Base-by-base conservation (phyloP, 2,329 filamentous ascomycete genomes). In the Diaporthe vaccinii region DNA sequence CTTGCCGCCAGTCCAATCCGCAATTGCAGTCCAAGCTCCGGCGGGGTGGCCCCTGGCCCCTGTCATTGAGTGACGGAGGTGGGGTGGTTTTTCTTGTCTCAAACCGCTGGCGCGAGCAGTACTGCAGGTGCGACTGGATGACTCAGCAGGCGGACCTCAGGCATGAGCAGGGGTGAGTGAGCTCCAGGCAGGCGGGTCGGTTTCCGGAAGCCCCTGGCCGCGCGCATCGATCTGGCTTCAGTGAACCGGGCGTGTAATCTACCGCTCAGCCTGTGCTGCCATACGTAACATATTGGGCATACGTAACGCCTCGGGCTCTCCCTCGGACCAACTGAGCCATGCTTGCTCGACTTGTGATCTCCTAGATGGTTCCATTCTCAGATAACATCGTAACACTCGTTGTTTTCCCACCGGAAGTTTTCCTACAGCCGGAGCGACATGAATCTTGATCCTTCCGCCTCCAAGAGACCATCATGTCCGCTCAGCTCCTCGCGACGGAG, bases 401-500 rank as follows among this genome's bases (percentile, higher is more conserved):
- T 65, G 58, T 9, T 65, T 34, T 22, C 15, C 41, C 49, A 31
- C n/a, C 9, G n/a, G n/a, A 28, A 20, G 65, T 68, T 53, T 39
- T n/a, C 46, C 31, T 51, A 25, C n/a, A 39, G 31, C 25, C 6
- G 58, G 51, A 61, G 41, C 61, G 71, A 65, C 46, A 73, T 73
- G 71, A 73, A 73, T 65, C 46, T 73, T 57, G 71, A 58, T 31
- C 28, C 49, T 25, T 71, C 41, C 25, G 41, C 61, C 61, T 67
- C 73, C 20, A 73, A 65, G 61, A 75, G 74, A 58, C 61, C 83
- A 92, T 86, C 81, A 98, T 98, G 95, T 97, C 95, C 84, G 93
- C 95, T 81, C 95, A 97, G 90, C 92, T 98, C 81, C 90, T 98
- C 81, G 92, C 93, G 82, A 93, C 94, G 75, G 96, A 98, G 90